Percentiles rank a stretch among this genome's conserved stretches.
phyloP scores from a whole-genome alignment of 352 stramenopile genomes.

The Phytophthora pistaciae region DNA sequence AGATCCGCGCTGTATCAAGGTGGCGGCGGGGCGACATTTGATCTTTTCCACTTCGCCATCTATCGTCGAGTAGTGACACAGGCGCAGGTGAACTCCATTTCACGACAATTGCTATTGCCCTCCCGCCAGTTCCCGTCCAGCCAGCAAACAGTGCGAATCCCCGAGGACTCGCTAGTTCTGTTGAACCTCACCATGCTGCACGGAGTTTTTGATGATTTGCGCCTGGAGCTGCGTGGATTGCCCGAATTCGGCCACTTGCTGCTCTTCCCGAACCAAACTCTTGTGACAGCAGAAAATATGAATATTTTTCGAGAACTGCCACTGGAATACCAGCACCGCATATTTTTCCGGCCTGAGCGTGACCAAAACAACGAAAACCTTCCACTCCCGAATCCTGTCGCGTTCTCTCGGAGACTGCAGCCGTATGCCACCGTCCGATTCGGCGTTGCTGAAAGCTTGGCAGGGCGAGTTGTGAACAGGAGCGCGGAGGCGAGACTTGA shows the following conservation, averaged over 20 bases:
- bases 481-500: conserved; percentile 41
- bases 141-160: conserved; percentile 42
- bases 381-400: conserved; percentile 40
- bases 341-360: conserved; percentile 58
- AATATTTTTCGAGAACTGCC: conserved; percentile 53
- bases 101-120: conserved; percentile 47
- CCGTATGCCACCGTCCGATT: conserved; percentile 49
- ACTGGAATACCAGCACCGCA: conserved; percentile 51
- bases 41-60: conserved; percentile 80
- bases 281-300: conserved; percentile 46
- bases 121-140: conserved; percentile 49
- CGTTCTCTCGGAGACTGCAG: conserved; percentile 42
- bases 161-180: conserved; percentile 54
- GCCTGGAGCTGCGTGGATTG: conserved; percentile 54
- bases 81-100: conserved; percentile 28
- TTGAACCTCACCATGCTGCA: conserved; percentile 66
- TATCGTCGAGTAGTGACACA: conserved; percentile 50
- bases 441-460: conserved; percentile 43
- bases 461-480: conserved; percentile 40
- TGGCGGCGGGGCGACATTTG: conserved; percentile 58
- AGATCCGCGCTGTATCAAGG: conserved; percentile 46
- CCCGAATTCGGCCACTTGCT: conserved; percentile 64
- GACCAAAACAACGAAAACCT: conserved; percentile 64
- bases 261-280: conserved; percentile 56
- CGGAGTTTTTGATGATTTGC: conserved; percentile 70